A percentile compares a stretch with the other conserved stretches of the same genome.
Conservation (phyloP, 108 stramenopile genomes). For the Cyclotella kingstonii region DNA sequence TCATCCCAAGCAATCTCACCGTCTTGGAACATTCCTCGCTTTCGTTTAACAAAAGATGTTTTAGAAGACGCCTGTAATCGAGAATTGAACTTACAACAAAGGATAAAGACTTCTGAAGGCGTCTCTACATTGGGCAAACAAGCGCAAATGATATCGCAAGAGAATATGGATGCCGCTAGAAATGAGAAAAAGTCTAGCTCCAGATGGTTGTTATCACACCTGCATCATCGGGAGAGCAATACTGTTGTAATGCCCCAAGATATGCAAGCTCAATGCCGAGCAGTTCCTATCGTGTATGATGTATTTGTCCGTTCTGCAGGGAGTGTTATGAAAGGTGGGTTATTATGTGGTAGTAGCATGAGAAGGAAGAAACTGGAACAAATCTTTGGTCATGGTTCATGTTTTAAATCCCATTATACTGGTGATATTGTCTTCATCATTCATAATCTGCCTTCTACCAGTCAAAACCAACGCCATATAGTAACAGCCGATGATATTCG, state of each 20-base stretch:
- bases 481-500: conserved; percentile 14
- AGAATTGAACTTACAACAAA: not conserved
- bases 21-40: conserved; percentile 1
- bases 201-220: conserved; percentile 7
- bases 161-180: not conserved
- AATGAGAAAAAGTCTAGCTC: not conserved
- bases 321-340: conserved; percentile 2
- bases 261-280: conserved; percentile 22
- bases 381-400: not conserved
- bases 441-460: conserved; percentile 12
- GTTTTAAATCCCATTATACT: conserved; percentile 14
- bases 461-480: conserved; percentile 2
- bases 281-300: conserved; percentile 8
- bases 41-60: conserved; percentile 11
- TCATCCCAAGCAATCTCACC: not conserved
- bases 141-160: no score
- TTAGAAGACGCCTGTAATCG: conserved; percentile 12
- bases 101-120: not conserved
- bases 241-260: conserved; percentile 15
- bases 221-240: conserved; percentile 1
- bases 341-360: not conserved
- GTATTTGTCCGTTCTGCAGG: conserved; percentile 14
- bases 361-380: conserved; percentile 1
- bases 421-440: conserved; percentile 16
- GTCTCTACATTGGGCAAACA: no score